Percentiles rank a stretch among this genome's conserved stretches.
Evolutionary conservation across 179 eudicot species (phyloP).

Genomic region (Spergularia azorica): DNA sequence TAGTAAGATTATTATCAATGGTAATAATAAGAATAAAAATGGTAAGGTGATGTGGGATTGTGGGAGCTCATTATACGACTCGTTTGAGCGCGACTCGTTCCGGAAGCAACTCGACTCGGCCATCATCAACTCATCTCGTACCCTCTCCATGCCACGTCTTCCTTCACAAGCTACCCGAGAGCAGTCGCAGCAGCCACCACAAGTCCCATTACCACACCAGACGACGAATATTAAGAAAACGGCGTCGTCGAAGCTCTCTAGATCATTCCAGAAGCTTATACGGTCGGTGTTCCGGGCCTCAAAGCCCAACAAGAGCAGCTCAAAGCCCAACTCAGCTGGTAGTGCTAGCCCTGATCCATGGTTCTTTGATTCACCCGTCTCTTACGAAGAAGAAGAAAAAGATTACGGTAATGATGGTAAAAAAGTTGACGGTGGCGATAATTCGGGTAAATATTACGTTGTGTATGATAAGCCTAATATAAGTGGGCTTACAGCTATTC

Average conservation of each 20-base stretch:
- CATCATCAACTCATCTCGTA: constrained; percentile 54
- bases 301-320: constrained; percentile 18
- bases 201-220: not conserved
- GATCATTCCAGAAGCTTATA: constrained; percentile 61
- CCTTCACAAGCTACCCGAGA: constrained; percentile 32
- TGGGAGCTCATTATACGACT: constrained; percentile 83
- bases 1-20: not conserved
- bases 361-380: constrained; percentile 20
- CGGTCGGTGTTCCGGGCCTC: constrained; percentile 47
- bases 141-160: constrained; percentile 82
- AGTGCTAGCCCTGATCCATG: constrained; percentile 29
- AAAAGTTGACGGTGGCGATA: not conserved
- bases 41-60: constrained; percentile 63
- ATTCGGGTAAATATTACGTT: constrained; percentile 29
- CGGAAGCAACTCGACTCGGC: constrained; percentile 75
- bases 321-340: not conserved
- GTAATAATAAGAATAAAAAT: not conserved
- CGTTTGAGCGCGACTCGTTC: constrained; percentile 72
- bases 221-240: constrained; percentile 15
- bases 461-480: constrained; percentile 43
- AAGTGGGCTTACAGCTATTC: constrained; percentile 52
- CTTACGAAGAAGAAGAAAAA: not conserved
- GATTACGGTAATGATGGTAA: not conserved
- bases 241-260: constrained; percentile 43
- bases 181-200: constrained; percentile 25